phyloP scores from a whole-genome alignment of 2,329 filamentous ascomycete species.

The Diaporthe sp. region DNA sequence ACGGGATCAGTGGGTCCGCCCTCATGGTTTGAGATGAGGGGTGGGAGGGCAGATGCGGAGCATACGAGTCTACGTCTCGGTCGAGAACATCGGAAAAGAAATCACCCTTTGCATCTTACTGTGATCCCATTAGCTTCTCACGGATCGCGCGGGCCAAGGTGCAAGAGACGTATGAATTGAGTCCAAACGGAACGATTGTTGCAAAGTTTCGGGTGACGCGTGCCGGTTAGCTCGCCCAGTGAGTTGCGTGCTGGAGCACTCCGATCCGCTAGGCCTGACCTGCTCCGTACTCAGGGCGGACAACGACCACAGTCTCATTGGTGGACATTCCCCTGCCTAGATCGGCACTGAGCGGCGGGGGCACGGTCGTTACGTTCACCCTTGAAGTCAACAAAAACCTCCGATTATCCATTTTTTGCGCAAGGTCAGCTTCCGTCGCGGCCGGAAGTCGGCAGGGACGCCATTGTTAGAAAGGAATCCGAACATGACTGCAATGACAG shows the following conservation, averaged over 20 bases:
- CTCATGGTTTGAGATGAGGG: constrained; percentile 8
- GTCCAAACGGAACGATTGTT: neutral
- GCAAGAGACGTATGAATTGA: neutral
- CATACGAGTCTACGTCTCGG: neutral
- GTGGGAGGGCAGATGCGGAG: neutral
- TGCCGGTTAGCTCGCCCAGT: constrained; percentile 21
- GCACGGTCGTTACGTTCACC: neutral
- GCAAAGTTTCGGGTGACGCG: neutral
- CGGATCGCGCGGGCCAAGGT: neutral
- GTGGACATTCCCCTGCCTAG: constrained; percentile 31
- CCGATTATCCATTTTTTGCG: neutral
- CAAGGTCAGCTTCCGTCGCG: constrained; percentile 4
- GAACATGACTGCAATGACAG: constrained; percentile 2
- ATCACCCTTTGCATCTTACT: neutral
- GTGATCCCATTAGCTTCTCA: neutral
- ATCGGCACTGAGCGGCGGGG: neutral
- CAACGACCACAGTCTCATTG: constrained; percentile 26
- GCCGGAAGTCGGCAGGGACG: neutral
- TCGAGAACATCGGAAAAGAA: neutral
- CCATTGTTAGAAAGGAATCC: neutral
- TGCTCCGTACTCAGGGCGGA: constrained; percentile 1
- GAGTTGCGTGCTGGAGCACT: neutral
- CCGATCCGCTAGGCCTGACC: constrained; percentile 34
- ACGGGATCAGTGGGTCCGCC: constrained; percentile 27
- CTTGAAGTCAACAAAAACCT: neutral